Evolutionary conservation across 208 protist species (phyloP).

Genomic region (Leishmania turanica): DNA sequence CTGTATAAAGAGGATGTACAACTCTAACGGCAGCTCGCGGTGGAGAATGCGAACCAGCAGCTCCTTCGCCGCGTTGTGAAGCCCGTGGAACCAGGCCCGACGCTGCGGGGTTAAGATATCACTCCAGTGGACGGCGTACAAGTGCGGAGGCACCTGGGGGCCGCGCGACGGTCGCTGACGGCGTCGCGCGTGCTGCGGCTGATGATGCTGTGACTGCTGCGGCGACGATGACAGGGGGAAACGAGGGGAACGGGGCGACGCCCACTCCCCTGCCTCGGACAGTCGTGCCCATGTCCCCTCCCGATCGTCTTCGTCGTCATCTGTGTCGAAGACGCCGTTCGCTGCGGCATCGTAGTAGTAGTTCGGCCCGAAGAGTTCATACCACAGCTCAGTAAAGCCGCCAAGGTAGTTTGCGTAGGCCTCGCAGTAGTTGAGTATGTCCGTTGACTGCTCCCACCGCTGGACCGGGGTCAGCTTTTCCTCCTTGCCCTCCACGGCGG

Average conservation of each 20-base stretch:
- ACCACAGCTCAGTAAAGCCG: conserved; percentile 63
- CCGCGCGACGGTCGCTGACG: neutral
- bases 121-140: conserved; percentile 73
- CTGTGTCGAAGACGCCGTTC: neutral
- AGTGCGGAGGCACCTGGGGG: conserved; percentile 50
- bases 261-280: conserved; percentile 8
- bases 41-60: conserved; percentile 43
- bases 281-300: neutral
- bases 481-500: neutral
- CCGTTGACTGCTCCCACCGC: conserved; percentile 28
- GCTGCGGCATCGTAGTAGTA: conserved; percentile 26
- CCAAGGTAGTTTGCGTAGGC: conserved; percentile 53
- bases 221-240: neutral
- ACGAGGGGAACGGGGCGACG: neutral
- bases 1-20: conserved; percentile 70
- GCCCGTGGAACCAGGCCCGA: conserved; percentile 43
- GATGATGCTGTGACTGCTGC: neutral
- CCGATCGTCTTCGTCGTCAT: neutral
- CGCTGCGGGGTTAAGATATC: conserved; percentile 40
- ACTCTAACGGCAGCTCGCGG: conserved; percentile 45
- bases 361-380: conserved; percentile 58
- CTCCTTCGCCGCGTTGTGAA: conserved; percentile 42
- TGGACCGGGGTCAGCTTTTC: conserved; percentile 13
- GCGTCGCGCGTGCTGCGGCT: neutral
- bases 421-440: conserved; percentile 41